Evolutionary conservation across 2,329 filamentous ascomycete species (phyloP), one percentile per base, ranked within the genome.

Genomic region (Ophiocordyceps australis): DNA sequence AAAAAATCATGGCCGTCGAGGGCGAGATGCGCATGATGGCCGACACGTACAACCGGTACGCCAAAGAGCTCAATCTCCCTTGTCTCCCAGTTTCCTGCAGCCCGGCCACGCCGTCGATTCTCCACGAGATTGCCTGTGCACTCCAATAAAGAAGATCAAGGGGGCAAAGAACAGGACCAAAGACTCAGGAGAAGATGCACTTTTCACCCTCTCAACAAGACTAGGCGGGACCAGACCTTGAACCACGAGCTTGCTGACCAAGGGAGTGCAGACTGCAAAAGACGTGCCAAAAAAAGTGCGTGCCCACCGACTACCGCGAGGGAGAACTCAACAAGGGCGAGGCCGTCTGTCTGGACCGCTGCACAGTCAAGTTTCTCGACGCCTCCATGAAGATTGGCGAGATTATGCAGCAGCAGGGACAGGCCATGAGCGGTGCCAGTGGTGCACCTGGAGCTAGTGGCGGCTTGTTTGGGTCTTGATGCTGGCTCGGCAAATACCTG

Each of bases 301-400:
- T 98, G 40, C 86, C 86, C 34, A 65, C 61, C 45, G 74, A 86
- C 43, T 98, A 95, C 71, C 82, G 83, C 51, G 89, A 98, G 62
- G 73, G 70, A 52, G 86, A 98, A 42, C 74, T 98, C 45, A 93
- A 94, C 71, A 98, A 98, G 63, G 91, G 85, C 65, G 89, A 98
- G 59, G 83, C 78, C 40, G 89, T 98, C 42, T 98, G 91, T 62
- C 74, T 98, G 41, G 89, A 98, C 60, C 81, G 89, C 46, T 98
- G 91, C 59, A 80, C 91, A 30, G 69, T 79, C 47, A 98, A 98
- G 63, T 98, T 95, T 64, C 94, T 98, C 59, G 86, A 95, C 42
- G 85, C 93, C 45, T 92, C 93, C 54, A 74, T 93, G 63, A 95
- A 94, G 64, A 81, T 95, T 32, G 86, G 79, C 44, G 85, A 95